Evolutionary conservation across 2,329 filamentous ascomycete genomes (phyloP).

Genomic region (Fusarium vanettenii): DNA sequence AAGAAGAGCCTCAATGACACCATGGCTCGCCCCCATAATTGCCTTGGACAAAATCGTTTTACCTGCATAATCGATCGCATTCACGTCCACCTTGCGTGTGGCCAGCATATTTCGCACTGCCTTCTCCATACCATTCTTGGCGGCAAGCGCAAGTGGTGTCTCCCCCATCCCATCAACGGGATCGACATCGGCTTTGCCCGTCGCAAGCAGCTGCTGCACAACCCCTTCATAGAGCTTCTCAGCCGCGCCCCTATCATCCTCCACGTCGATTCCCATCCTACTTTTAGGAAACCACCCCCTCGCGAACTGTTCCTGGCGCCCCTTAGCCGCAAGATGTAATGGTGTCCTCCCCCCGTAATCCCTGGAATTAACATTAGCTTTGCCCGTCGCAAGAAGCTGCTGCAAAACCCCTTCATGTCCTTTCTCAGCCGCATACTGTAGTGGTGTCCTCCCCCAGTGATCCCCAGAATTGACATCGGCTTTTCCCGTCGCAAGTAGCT

Average conservation of each 20-base stretch:
- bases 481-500: neutral
- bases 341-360: fast-evolving
- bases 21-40: too few species aligned
- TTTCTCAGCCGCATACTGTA: fast-evolving
- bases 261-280: too few species aligned
- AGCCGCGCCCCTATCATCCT: too few species aligned
- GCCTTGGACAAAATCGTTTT: neutral
- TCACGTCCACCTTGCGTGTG: neutral
- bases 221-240: neutral
- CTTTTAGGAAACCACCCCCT: too few species aligned
- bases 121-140: too few species aligned
- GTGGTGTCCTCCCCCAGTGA: fast-evolving
- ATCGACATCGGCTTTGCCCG: neutral
- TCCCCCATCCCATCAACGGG: fast-evolving
- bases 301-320: too few species aligned
- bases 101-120: neutral
- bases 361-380: neutral
- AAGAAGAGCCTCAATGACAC: neutral
- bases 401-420: neutral
- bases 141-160: neutral
- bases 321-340: neutral
- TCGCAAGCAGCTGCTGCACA: neutral
- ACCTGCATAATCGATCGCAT: neutral
- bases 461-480: neutral
- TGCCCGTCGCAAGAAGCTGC: neutral